phyloP scores from a whole-genome alignment of 2,329 filamentous ascomycete species.

The Exophiala sp. region DNA sequence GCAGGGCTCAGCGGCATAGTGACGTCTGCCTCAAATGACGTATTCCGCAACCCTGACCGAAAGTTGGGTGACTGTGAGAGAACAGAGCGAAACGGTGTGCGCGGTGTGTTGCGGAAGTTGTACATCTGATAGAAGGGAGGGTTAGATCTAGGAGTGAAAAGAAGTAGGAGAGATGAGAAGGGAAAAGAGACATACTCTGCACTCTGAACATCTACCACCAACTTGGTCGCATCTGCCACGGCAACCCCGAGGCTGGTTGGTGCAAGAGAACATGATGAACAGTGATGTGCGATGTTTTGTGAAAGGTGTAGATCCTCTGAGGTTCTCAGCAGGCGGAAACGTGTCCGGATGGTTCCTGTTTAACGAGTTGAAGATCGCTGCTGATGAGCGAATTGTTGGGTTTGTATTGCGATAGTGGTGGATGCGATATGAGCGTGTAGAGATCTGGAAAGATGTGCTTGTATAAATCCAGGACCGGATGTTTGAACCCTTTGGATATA shows the following conservation, averaged over 20 bases:
- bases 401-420: not conserved
- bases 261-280: slow-evolving; percentile 45
- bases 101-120: slow-evolving; percentile 33
- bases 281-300: slow-evolving; percentile 1
- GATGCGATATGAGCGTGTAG: not conserved
- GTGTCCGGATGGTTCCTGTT: no score
- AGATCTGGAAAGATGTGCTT: not conserved
- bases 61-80: slow-evolving; percentile 40
- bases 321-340: no score
- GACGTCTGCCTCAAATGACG: slow-evolving; percentile 23
- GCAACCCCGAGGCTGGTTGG: slow-evolving; percentile 47
- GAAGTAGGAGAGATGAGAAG: not conserved
- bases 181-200: slow-evolving; percentile 37
- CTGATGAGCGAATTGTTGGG: not conserved
- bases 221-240: slow-evolving; percentile 44
- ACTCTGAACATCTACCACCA: slow-evolving; percentile 44
- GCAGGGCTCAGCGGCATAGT: slow-evolving; percentile 21
- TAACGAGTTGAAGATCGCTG: no score
- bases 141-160: slow-evolving; percentile 14
- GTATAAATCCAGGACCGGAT: not conserved
- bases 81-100: slow-evolving; percentile 37
- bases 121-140: slow-evolving; percentile 22
- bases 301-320: not conserved
- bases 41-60: slow-evolving; percentile 34
- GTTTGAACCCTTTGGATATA: not conserved